Conservation (phyloP, 371 early-diverging fungal genomes). For the Mucor sp. region DNA sequence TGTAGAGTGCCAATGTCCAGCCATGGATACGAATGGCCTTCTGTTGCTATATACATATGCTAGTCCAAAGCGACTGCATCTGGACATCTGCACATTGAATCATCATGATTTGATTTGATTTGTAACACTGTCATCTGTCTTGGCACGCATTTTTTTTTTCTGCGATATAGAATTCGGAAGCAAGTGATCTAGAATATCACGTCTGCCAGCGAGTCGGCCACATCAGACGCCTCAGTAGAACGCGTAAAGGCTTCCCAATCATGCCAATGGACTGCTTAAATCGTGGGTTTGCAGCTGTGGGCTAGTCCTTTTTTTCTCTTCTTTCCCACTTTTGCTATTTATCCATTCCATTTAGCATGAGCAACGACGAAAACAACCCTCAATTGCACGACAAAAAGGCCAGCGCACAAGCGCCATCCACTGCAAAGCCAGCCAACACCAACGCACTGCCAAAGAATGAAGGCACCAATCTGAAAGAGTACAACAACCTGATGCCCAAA, state of each 20-base stretch:
- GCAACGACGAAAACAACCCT: not conserved
- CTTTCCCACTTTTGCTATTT: not conserved
- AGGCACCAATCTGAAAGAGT: not conserved
- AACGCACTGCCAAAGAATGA: not conserved
- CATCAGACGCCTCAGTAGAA: not conserved
- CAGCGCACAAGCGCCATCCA: not conserved
- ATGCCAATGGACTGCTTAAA: not conserved
- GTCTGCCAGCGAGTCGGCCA: not conserved
- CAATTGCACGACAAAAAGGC: not conserved
- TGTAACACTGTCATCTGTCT: not conserved
- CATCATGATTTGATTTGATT: not conserved
- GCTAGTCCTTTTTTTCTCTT: not conserved
- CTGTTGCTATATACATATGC: not conserved
- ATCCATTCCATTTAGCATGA: not conserved
- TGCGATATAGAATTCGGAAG: not conserved
- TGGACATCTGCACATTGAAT: not conserved
- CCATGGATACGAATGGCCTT: not conserved
- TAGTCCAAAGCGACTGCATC: not conserved
- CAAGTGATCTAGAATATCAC: not conserved
- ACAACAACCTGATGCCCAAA: constrained; percentile 6
- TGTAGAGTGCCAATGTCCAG: not conserved
- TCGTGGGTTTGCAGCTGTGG: not conserved
- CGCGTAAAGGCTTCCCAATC: not conserved
- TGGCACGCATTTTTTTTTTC: constrained; percentile 3
- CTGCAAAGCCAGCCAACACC: not conserved